Conservation (phyloP, 2,329 filamentous ascomycete species). For the Fusarium nygamai region DNA sequence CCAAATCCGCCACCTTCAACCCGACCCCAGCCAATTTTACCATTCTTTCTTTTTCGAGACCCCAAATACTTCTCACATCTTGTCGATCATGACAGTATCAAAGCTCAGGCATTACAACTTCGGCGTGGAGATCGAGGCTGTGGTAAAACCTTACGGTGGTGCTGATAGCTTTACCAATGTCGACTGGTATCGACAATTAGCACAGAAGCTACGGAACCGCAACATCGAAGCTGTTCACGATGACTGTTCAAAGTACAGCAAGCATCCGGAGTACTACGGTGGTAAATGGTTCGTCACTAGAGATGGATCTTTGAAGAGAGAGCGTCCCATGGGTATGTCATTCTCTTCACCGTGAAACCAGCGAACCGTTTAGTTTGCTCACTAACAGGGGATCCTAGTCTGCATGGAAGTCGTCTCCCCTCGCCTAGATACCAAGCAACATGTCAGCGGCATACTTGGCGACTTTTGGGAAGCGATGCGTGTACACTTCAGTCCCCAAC, state of each 20-base stretch:
- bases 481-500: conserved; percentile 52
- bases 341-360: background rate
- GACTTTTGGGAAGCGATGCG: conserved; percentile 56
- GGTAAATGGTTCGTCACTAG: conserved; percentile 55
- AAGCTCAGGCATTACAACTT: conserved; percentile 53
- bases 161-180: conserved; percentile 51
- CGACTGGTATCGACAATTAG: conserved; percentile 54
- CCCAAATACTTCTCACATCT: background rate
- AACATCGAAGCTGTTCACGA: conserved; percentile 52
- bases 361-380: background rate
- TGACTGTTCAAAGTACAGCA: conserved; percentile 52
- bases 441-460: conserved; percentile 47
- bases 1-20: conserved; percentile 10
- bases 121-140: conserved; percentile 52
- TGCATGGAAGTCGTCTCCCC: conserved; percentile 56
- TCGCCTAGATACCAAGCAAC: conserved; percentile 49
- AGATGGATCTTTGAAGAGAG: conserved; percentile 53
- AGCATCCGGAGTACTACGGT: conserved; percentile 54
- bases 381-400: conserved; percentile 41
- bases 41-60: conserved; percentile 14
- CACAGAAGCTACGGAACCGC: conserved; percentile 51
- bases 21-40: background rate
- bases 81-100: conserved; percentile 12
- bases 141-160: conserved; percentile 51
- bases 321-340: conserved; percentile 48